Conservation (phyloP, 1,284 basidiomycete genomes). For the Boletus semigastroideus region DNA sequence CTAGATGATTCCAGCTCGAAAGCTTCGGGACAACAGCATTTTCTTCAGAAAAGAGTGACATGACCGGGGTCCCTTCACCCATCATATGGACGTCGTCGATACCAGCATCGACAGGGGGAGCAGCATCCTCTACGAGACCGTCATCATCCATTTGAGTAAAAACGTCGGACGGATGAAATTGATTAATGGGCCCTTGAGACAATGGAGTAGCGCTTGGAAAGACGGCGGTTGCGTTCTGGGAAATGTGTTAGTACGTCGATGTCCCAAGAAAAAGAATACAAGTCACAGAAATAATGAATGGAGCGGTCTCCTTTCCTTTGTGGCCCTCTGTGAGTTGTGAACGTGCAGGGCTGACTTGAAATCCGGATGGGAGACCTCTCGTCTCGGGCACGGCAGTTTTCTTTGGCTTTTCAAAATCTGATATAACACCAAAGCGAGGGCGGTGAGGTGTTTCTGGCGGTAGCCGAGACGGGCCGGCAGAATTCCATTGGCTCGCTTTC, state of each 20-base stretch:
- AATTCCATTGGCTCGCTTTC: conserved; percentile 32
- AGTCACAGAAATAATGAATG: conserved; percentile 14
- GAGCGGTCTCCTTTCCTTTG: conserved; percentile 22
- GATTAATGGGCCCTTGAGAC: conserved; percentile 6
- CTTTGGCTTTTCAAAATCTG: conserved; percentile 22
- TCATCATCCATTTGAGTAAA: conserved; percentile 17
- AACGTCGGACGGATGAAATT: conserved; percentile 7
- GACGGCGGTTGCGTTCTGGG: conserved; percentile 8
- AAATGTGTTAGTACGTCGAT: not conserved
- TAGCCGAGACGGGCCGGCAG: conserved; percentile 30
- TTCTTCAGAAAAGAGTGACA: conserved; percentile 23
- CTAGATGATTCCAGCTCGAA: conserved; percentile 56
- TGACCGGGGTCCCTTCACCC: conserved; percentile 17
- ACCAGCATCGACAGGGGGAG: conserved; percentile 11
- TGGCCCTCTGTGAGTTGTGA: conserved; percentile 19
- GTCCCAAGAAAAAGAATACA: not conserved
- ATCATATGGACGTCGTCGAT: conserved; percentile 24
- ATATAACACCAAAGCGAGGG: conserved; percentile 31
- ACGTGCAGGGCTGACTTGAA: conserved; percentile 17
- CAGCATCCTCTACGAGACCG: conserved; percentile 13
- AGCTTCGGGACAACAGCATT: conserved; percentile 36
- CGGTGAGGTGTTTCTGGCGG: conserved; percentile 40
- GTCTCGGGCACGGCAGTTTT: conserved; percentile 11
- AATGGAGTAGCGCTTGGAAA: conserved; percentile 6
- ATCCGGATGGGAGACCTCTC: conserved; percentile 20